Conservation (phyloP, 345 rosid species). For the Trapa incisa region DNA sequence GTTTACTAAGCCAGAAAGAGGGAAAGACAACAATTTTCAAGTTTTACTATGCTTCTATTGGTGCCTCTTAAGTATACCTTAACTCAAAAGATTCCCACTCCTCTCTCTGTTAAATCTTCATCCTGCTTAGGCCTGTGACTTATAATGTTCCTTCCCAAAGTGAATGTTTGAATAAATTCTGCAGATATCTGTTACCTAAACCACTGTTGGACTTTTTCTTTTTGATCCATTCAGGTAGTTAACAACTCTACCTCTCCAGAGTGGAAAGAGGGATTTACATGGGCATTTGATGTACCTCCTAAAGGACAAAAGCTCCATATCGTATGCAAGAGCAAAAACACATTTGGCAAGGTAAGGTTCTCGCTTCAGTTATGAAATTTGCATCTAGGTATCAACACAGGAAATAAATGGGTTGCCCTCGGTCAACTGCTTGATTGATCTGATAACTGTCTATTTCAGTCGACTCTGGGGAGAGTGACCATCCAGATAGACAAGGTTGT, state of each 20-base stretch:
- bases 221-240: conserved; percentile 38
- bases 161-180: neutral
- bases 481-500: conserved; percentile 87
- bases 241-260: conserved; percentile 58
- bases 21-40: too few species aligned
- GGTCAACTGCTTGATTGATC: neutral
- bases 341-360: conserved; percentile 61
- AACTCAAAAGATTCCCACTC: too few species aligned
- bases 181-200: neutral
- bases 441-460: conserved; percentile 24
- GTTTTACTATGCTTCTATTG: too few species aligned
- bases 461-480: conserved; percentile 68
- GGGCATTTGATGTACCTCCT: conserved; percentile 90
- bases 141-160: too few species aligned
- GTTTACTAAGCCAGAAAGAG: too few species aligned
- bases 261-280: conserved; percentile 80
- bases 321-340: conserved; percentile 81
- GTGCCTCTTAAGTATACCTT: too few species aligned
- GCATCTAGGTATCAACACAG: neutral
- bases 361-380: neutral
- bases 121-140: too few species aligned
- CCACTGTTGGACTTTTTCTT: neutral
- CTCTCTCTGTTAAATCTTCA: too few species aligned
- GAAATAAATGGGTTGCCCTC: neutral
- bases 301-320: conserved; percentile 91